These are phyloP conservation scores for Shiraia bambusicola DNA, from an alignment of 2,329 filamentous ascomycete species.

Conservation along the genomic window DNA sequence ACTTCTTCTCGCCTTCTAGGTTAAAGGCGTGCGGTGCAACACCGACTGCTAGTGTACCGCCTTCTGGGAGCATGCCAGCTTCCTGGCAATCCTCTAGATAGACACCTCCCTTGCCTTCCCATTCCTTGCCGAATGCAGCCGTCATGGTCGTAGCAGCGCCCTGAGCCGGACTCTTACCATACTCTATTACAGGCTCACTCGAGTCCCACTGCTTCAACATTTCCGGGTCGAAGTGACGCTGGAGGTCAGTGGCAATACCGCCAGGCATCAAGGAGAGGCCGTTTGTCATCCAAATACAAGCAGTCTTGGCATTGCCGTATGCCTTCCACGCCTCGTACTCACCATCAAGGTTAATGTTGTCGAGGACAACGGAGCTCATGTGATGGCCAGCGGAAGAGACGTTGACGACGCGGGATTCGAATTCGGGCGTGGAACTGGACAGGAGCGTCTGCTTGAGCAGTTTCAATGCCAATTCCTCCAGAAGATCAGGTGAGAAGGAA, in stretches of 20 bases:
- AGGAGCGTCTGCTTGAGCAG: slow-evolving; percentile 46
- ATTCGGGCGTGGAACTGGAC: slow-evolving; percentile 17
- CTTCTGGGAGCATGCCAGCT: too few relatives aligned
- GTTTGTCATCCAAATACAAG: slow-evolving; percentile 55
- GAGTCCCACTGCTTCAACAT: not conserved
- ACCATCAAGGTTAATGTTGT: slow-evolving; percentile 42
- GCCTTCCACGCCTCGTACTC: slow-evolving; percentile 39
- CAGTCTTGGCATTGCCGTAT: slow-evolving; percentile 55
- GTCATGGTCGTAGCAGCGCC: slow-evolving; percentile 43
- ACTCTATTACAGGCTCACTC: not conserved
- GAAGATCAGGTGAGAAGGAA: not conserved
- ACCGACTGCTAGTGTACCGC: too few relatives aligned
- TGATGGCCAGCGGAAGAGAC: slow-evolving; percentile 42
- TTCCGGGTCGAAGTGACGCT: slow-evolving; percentile 1
- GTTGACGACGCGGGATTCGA: slow-evolving; percentile 44
- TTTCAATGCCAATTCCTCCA: slow-evolving; percentile 18
- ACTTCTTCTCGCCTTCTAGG: too few relatives aligned
- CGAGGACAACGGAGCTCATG: slow-evolving; percentile 4
- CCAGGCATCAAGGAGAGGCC: slow-evolving; percentile 40
- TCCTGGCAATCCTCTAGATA: slow-evolving; percentile 37
- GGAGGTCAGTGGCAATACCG: slow-evolving; percentile 7
- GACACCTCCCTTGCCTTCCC: slow-evolving; percentile 38
- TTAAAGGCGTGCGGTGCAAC: too few relatives aligned
- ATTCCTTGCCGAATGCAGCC: slow-evolving; percentile 37
- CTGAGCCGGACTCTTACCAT: slow-evolving; percentile 38